phyloP scores from a whole-genome alignment of 441 rosid species.

The Euphorbia celastroides region DNA sequence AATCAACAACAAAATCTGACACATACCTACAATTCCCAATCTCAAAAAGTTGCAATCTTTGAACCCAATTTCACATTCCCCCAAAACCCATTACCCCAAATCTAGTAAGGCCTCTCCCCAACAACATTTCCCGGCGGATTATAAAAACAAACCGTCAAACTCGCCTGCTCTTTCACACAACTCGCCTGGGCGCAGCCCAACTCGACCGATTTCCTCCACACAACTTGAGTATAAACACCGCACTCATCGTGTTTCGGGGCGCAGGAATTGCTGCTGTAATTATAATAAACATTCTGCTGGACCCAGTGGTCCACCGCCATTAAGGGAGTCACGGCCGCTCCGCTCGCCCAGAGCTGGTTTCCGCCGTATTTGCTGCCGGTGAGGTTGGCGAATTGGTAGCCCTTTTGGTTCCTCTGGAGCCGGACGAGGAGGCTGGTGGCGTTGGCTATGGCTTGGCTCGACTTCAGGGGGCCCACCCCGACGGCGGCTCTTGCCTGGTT shows the following conservation, averaged over 20 bases:
- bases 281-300: conserved; percentile 52
- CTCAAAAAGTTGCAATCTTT: not conserved
- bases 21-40: conserved; percentile 8
- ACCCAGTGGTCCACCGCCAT: conserved; percentile 69
- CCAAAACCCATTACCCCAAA: not conserved
- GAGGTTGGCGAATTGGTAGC: conserved; percentile 63
- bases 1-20: not conserved
- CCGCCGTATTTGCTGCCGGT: conserved; percentile 51
- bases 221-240: conserved; percentile 75
- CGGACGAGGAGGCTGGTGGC: conserved; percentile 44
- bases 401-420: conserved; percentile 57
- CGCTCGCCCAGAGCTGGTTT: conserved; percentile 62
- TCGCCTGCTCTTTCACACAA: conserved; percentile 41
- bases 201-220: conserved; percentile 61
- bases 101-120: conserved; percentile 73
- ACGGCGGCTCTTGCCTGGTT: conserved; percentile 69
- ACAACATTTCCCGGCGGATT: conserved; percentile 72
- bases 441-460: conserved; percentile 54
- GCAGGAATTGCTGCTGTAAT: conserved; percentile 49
- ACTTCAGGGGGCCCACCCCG: conserved; percentile 51
- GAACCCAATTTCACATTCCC: not conserved
- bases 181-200: conserved; percentile 70
- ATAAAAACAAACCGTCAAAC: conserved; percentile 69
- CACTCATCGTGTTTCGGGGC: conserved; percentile 37
- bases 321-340: conserved; percentile 42